A percentile compares a stretch with the other conserved stretches of the same genome.
Conservation (phyloP, 176 grass and related monocot genomes). For the Phyllostachys edulis region DNA sequence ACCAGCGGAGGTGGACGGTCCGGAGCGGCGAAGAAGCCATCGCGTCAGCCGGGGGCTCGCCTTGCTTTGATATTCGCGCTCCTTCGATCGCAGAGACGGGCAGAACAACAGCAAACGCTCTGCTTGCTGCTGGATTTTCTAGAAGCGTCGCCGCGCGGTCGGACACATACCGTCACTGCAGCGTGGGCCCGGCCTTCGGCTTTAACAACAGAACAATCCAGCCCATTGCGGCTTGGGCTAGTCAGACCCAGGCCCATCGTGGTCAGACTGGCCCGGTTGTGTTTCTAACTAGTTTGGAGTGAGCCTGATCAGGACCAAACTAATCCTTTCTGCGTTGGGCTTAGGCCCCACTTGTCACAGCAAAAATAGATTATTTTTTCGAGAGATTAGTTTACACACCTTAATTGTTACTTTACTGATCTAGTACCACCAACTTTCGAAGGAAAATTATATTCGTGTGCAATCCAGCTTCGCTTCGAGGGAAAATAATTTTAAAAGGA, state of each 20-base stretch:
- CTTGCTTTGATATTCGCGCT: neutral
- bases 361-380: neutral
- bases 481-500: too few species aligned
- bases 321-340: neutral
- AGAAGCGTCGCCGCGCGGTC: constrained; percentile 31
- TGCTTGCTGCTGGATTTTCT: constrained; percentile 20
- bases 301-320: too few species aligned
- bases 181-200: neutral
- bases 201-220: neutral
- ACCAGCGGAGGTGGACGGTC: constrained; percentile 23
- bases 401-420: too few species aligned
- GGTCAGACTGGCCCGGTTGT: fast-evolving
- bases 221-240: neutral
- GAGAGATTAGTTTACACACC: neutral
- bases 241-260: neutral
- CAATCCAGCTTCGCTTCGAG: neutral
- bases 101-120: constrained; percentile 35
- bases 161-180: neutral
- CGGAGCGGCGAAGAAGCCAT: constrained; percentile 2
- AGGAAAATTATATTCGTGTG: neutral
- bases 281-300: neutral
- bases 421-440: too few species aligned
- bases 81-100: neutral
- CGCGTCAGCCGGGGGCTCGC: neutral
- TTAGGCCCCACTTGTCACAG: neutral